phyloP scores from a whole-genome alignment of 1,139 yeast genomes.

The Meyerozyma athensensis region DNA sequence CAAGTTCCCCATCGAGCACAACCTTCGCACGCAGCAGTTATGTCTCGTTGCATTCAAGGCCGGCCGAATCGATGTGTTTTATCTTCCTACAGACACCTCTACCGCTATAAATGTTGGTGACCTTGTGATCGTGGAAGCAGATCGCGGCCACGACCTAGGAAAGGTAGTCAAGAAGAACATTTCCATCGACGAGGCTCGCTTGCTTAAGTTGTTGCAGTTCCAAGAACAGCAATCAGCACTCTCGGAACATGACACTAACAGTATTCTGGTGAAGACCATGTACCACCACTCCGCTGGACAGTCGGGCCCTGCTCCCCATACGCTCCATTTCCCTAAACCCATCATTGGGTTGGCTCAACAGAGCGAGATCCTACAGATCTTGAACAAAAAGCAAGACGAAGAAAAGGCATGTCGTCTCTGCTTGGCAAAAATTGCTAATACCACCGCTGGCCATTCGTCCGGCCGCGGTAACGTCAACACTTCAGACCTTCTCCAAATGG shows the following conservation, averaged over 20 bases:
- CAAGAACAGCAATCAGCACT: conserved; percentile 57
- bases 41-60: conserved; percentile 82
- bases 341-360: conserved; percentile 65
- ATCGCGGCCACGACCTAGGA: conserved; percentile 89
- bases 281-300: conserved; percentile 11
- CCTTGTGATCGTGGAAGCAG: conserved; percentile 95
- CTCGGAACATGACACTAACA: conserved; percentile 21
- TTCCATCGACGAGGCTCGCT: conserved; percentile 58
- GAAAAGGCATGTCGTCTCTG: conserved; percentile 64
- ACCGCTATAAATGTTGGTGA: conserved; percentile 49
- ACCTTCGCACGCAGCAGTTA: conserved; percentile 30
- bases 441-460: conserved; percentile 11
- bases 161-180: conserved; percentile 65
- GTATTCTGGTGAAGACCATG: conserved; percentile 22
- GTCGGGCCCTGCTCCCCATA: conserved; percentile 28
- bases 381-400: conserved; percentile 63
- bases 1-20: conserved; percentile 36
- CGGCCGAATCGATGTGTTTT: conserved; percentile 80
- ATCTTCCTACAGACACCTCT: conserved; percentile 42
- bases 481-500: conserved; percentile 19
- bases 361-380: conserved; percentile 55
- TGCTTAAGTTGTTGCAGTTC: conserved; percentile 49
- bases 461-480: conserved; percentile 7
- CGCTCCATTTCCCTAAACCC: conserved; percentile 64
- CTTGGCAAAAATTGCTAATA: conserved; percentile 52